Percentiles rank a stretch among this genome's conserved stretches.
Conservation (phyloP, 495 filamentous ascomycete species). For the Aspergillus taichungensis region DNA sequence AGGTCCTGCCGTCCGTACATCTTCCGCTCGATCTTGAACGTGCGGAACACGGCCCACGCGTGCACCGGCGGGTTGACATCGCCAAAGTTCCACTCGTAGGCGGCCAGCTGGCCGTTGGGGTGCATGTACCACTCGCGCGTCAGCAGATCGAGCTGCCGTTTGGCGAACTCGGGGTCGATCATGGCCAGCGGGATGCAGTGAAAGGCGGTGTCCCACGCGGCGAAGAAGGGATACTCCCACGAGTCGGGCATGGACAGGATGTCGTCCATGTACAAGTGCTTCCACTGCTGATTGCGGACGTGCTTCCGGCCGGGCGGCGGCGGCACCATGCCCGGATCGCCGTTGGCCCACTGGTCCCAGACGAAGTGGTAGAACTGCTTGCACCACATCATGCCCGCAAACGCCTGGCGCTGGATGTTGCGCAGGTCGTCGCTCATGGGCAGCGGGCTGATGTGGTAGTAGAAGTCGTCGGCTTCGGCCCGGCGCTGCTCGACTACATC, state of each 20-base stretch:
- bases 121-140: constrained; percentile 99
- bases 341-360: constrained; percentile 96
- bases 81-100: constrained; percentile 97
- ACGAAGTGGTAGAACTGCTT: constrained; percentile 96
- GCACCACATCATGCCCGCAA: constrained; percentile 95
- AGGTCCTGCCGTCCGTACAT: constrained; percentile 91
- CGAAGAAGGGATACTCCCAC: constrained; percentile 98
- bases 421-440: constrained; percentile 92
- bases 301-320: constrained; percentile 73
- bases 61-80: constrained; percentile 96
- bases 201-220: constrained; percentile 95
- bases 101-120: constrained; percentile 86
- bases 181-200: constrained; percentile 92
- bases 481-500: constrained; percentile 79
- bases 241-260: constrained; percentile 96
- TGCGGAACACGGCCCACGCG: constrained; percentile 89
- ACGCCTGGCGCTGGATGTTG: constrained; percentile 90
- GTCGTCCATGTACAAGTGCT: constrained; percentile 86
- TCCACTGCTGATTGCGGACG: constrained; percentile 83
- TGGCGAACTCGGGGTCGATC: constrained; percentile 95
- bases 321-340: constrained; percentile 62
- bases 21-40: constrained; percentile 97
- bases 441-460: constrained; percentile 82
- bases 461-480: constrained; percentile 91
- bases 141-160: constrained; percentile 92